A percentile compares a stretch with the other conserved stretches of the same genome.
Evolutionary conservation across 2,329 filamentous ascomycete genomes (phyloP).

Genomic region (Phoma sp.): DNA sequence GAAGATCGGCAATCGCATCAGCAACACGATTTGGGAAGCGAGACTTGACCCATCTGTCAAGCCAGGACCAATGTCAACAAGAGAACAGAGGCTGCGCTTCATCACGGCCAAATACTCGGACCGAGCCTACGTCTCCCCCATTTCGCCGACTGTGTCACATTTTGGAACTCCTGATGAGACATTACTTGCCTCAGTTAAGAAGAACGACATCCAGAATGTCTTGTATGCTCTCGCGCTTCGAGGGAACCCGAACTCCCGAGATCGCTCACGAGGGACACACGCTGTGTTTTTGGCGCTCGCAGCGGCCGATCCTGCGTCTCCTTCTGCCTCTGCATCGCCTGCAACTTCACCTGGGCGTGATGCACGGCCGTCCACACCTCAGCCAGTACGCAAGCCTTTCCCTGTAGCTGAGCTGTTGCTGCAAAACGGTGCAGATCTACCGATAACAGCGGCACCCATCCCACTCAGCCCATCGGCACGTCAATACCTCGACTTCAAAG

Average conservation of each 20-base stretch:
- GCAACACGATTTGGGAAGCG: constrained; percentile 97
- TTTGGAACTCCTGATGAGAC: constrained; percentile 85
- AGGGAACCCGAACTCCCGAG: constrained; percentile 80
- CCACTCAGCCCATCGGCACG: constrained; percentile 82
- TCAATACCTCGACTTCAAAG: constrained; percentile 82
- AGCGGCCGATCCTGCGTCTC: constrained; percentile 87
- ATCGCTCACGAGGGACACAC: constrained; percentile 87
- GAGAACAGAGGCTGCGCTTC: constrained; percentile 91
- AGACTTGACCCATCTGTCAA: constrained; percentile 77
- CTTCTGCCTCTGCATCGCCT: constrained; percentile 59
- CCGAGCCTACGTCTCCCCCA: constrained; percentile 78
- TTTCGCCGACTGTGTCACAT: constrained; percentile 76
- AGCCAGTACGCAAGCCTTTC: constrained; percentile 66
- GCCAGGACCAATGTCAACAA: constrained; percentile 76
- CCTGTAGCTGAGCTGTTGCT: constrained; percentile 88
- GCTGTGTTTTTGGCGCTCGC: constrained; percentile 90
- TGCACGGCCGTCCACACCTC: constrained; percentile 52
- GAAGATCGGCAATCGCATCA: constrained; percentile 89
- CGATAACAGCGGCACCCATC: constrained; percentile 76
- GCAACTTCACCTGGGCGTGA: constrained; percentile 54
- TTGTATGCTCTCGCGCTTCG: constrained; percentile 86
- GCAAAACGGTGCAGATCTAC: constrained; percentile 93
- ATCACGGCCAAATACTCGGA: constrained; percentile 97
- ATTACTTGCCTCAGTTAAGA: constrained; percentile 90
- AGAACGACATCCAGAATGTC: constrained; percentile 92